phyloP scores from a whole-genome alignment of 2,329 filamentous ascomycete species.

The Hymenoscyphus salicellus region DNA sequence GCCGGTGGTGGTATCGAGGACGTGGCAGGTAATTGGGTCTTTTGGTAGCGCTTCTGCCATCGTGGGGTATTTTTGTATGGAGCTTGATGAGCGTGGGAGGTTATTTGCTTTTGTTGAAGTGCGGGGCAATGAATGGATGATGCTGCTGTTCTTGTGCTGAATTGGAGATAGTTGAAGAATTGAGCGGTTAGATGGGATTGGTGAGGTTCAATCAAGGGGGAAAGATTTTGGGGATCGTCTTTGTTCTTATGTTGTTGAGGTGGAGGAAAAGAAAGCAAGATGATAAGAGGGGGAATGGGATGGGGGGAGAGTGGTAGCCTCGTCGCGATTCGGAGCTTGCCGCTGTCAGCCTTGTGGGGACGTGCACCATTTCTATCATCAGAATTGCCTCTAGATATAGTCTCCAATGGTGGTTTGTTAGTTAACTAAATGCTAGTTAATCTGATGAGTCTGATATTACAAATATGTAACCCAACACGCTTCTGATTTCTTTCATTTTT shows the following conservation, averaged over 20 bases:
- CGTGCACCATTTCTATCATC: neutral
- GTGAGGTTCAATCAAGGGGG: neutral
- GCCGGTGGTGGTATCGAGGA: slow-evolving; percentile 77
- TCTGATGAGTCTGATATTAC: neutral
- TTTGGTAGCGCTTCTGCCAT: slow-evolving; percentile 4
- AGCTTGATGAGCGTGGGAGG: neutral
- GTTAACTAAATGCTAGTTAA: neutral
- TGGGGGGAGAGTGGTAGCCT: neutral
- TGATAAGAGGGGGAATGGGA: slow-evolving; percentile 6
- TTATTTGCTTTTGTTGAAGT: neutral
- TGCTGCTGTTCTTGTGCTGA: neutral
- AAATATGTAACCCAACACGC: neutral
- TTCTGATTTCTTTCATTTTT: neutral
- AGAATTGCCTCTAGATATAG: neutral
- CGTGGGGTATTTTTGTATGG: neutral
- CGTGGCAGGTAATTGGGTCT: slow-evolving; percentile 78
- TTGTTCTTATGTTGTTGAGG: neutral
- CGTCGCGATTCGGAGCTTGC: slow-evolving; percentile 10
- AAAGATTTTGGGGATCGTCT: neutral
- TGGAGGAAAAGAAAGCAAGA: neutral
- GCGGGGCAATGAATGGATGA: neutral
- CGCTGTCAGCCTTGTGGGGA: slow-evolving; percentile 10
- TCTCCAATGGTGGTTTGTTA: neutral
- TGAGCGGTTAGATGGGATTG: neutral
- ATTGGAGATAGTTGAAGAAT: neutral